Evolutionary conservation across 495 filamentous ascomycete species (phyloP).

Genomic region (Tuber microsphaerosporum): DNA sequence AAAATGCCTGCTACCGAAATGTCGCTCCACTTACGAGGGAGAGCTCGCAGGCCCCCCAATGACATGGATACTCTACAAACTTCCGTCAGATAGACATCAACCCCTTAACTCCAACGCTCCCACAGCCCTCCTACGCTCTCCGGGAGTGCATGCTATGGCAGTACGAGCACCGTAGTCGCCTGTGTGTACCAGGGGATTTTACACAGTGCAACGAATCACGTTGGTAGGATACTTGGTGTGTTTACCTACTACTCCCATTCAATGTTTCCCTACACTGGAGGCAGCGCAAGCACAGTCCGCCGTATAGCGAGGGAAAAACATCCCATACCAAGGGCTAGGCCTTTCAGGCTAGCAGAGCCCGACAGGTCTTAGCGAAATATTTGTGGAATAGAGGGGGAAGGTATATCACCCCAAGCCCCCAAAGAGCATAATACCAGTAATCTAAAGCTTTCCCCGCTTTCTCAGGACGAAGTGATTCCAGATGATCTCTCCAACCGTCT

Average conservation of each 20-base stretch:
- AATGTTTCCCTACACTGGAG: not conserved
- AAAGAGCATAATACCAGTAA: not conserved
- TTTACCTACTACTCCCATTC: not conserved
- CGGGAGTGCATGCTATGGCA: not conserved
- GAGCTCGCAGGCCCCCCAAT: not conserved
- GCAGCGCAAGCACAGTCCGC: not conserved
- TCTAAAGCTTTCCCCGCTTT: not conserved
- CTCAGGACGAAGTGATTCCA: not conserved
- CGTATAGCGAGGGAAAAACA: not conserved
- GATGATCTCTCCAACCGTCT: not conserved
- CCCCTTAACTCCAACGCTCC: not conserved
- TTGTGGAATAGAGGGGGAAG: not conserved
- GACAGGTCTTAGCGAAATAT: not conserved
- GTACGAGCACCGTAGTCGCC: not conserved
- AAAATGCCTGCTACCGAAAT: not conserved
- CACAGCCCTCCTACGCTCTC: not conserved
- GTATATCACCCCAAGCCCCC: not conserved
- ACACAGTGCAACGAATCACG: not conserved
- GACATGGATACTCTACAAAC: not conserved
- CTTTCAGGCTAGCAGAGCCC: not conserved
- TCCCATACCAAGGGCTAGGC: not conserved
- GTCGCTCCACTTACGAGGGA: not conserved
- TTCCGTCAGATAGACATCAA: not conserved
- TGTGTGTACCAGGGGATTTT: not conserved
- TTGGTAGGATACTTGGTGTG: not conserved